Evolutionary conservation across 257 asterid genomes (phyloP), one percentile per base, ranked within the genome.

Genomic region (Lycium ferocissimum): DNA sequence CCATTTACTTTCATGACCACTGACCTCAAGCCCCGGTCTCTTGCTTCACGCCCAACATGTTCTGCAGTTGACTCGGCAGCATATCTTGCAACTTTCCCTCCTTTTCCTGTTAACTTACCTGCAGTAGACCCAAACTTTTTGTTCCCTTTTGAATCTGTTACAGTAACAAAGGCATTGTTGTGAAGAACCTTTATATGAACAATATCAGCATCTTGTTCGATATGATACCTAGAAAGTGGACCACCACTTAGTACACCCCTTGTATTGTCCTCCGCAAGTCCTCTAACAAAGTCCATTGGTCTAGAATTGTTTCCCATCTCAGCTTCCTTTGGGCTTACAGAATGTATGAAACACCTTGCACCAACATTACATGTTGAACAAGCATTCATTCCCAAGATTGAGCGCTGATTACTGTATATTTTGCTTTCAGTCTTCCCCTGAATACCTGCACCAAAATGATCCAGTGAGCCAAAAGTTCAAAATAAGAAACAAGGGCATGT

Each of bases 1-100:
- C 98, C 99, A 70, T 91, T 95, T 65, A 96, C 96, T 88, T 96
- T 96, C 89, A 96, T 94, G 58, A 96, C 99, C 40, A 94, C 95
- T 0, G 98, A 91, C 85, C 89, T 92, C 51, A 93, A 89, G 73
- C 89, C 93, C 89, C 90, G 90, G 87, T 90, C 93, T 86, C 93
- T 92, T 79, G 86, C 94, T 35, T 80, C 90, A 13, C 96, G 97
- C 38, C 98, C 99, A 15, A 94, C 86, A 81, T 97, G 90, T 90
- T 97, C 98, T 9, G 97, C 98, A 87, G 95, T 92, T 37, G 98
- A 95, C 62, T 95, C 98, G 18, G 93, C 96, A 22, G 97, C 88
- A 76, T 91, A 94, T 35, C 99, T 90, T 9, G 89, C 86, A 72
- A 90, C 89, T 81, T 93, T 93, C 10, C 90, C 97, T 14, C 93